phyloP scores from a whole-genome alignment of 2,329 filamentous ascomycete genomes.

The Cephalotrichum gorgonifer region DNA sequence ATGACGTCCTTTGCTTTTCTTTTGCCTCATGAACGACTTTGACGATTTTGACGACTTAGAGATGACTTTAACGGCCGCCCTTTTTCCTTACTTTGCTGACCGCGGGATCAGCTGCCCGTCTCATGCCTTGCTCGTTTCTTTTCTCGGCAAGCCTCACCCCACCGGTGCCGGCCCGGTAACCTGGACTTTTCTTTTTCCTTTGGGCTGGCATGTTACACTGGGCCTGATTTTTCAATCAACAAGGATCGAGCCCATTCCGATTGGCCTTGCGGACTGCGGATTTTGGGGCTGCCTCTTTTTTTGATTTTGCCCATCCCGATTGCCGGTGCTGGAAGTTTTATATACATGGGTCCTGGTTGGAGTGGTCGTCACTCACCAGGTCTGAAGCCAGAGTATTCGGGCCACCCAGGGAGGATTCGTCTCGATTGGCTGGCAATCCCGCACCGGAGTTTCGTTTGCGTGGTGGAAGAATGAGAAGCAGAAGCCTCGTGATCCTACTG shows the following conservation, averaged over 20 bases:
- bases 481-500: background rate
- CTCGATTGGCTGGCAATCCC: background rate
- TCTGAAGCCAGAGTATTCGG: background rate
- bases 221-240: no score
- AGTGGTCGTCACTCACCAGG: background rate
- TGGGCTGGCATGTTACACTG: no score
- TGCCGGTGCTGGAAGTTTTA: background rate
- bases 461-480: no score
- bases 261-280: no score
- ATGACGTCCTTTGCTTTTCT: conserved; percentile 1
- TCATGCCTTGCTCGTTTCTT: background rate
- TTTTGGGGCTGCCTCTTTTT: no score
- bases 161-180: background rate
- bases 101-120: background rate
- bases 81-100: background rate
- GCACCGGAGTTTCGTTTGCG: background rate
- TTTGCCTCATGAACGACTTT: conserved; percentile 2
- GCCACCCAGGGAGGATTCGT: background rate
- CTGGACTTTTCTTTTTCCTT: no score
- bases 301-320: no score
- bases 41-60: conserved; percentile 5
- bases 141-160: background rate
- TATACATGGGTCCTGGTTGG: background rate
- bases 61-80: conserved; percentile 3
- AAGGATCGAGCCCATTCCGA: background rate